Base-by-base conservation (phyloP, 192 early-diverging fungal genomes). In the Glomus cerebriforme region DNA sequence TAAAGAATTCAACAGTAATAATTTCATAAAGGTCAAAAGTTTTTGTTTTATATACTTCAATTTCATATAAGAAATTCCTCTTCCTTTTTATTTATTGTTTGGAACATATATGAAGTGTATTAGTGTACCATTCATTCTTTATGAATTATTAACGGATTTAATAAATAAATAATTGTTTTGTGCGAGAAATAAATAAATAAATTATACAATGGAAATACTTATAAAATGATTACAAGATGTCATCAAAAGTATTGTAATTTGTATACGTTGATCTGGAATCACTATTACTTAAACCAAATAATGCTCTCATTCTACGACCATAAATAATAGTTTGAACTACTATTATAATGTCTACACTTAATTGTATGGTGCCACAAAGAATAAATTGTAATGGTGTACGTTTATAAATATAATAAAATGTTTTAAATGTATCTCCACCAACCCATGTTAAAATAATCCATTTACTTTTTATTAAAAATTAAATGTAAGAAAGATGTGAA, bases 381-480 rank as follows among this genome's bases (percentile, higher is more conserved):
- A 86, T 76, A 35, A 90, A 90, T 64, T 90, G 89, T 10, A 87
- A 76, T 7, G 88, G 88, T 12, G 86, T 77, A 19, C 79, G 63
- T 1, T 85, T 88, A 71, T 75, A 81, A 22, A 88, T 84, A 66
- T 87, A 90, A 64, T 90, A 90, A 66, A 87, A 87, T 1, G 86
- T 82, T 73, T 90, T 90, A 76, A 88, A 88, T 7, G 85, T 78
- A 67, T 90, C 89, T 27, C 89, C 89, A 49, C 88, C 45, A 29
- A 88, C 84, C 89, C 87, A 85, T 77, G 82, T 83, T n/a, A 85
- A 27, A 13, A 85, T 49, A 31, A 85, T 83, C 24, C 75, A 78
- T 4, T 80, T 79, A n/a, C 82, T 77, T n/a, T n/a, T 43, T 17
- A 29, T 43, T 75, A 24, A 62, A 75, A 10, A 62, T 54, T 54